A percentile compares a stretch with the other conserved stretches of the same genome.
Conservation (phyloP, 140 eudicot genomes). For the Anethum foeniculum region DNA sequence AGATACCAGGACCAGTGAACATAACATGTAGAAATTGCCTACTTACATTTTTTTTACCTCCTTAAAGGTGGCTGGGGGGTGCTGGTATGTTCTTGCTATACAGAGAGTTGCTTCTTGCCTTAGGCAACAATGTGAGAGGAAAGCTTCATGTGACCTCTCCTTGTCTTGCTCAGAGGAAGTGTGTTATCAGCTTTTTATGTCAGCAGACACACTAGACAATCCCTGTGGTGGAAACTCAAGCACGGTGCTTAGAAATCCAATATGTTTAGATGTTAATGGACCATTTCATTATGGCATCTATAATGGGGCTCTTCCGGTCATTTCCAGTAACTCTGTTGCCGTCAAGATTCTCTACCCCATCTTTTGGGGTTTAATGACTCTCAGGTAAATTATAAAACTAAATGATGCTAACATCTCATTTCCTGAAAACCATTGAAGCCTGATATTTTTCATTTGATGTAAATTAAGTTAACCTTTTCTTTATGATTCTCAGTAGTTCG, state of each 20-base stretch:
- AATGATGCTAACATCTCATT: background rate
- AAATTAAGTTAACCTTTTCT: background rate
- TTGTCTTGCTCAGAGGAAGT: constrained; percentile 73
- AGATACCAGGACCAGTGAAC: background rate
- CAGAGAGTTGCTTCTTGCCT: constrained; percentile 84
- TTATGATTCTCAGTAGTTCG: background rate
- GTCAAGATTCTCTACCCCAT: constrained; percentile 92
- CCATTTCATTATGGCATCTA: constrained; percentile 75
- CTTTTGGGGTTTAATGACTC: constrained; percentile 90
- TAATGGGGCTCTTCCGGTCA: constrained; percentile 79
- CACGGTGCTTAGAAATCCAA: constrained; percentile 33
- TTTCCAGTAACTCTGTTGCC: constrained; percentile 69
- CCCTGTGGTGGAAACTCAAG: constrained; percentile 68
- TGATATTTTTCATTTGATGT: background rate
- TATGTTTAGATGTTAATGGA: constrained; percentile 70
- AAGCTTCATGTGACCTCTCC: constrained; percentile 39
- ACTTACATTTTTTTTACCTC: background rate
- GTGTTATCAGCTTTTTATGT: constrained; percentile 59
- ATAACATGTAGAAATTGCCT: background rate
- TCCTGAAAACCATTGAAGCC: background rate
- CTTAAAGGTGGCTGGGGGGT: constrained; percentile 87
- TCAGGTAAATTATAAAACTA: constrained; percentile 29
- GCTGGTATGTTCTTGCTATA: constrained; percentile 95
- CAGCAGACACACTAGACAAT: constrained; percentile 30
- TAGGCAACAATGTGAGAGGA: constrained; percentile 52